phyloP scores from a whole-genome alignment of 768 basidiomycete species.

The Podaxis sp. region DNA sequence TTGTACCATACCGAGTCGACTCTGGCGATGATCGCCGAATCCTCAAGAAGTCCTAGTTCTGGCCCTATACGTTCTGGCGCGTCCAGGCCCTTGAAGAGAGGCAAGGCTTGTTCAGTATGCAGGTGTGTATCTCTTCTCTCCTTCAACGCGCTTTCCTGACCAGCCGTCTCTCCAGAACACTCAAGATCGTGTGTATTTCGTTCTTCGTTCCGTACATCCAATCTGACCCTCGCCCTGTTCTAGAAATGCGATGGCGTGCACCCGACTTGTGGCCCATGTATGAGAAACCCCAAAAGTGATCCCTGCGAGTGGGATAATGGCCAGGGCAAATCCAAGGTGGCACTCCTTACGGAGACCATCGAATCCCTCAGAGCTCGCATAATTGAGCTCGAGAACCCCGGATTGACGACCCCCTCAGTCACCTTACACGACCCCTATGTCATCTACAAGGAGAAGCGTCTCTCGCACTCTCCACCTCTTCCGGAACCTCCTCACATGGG shows the following conservation, averaged over 20 bases:
- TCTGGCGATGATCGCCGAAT: conserved; percentile 36
- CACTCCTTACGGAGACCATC: conserved; percentile 57
- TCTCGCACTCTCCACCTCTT: conserved; percentile 30
- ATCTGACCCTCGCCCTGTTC: conserved; percentile 1
- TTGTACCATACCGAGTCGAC: conserved; percentile 12
- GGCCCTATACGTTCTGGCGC: conserved; percentile 21
- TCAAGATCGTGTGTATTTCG: conserved; percentile 42
- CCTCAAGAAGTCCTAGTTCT: conserved; percentile 26
- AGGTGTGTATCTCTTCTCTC: conserved; percentile 26
- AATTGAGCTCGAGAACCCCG: conserved; percentile 52
- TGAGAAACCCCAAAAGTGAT: conserved; percentile 51
- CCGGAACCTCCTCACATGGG: conserved; percentile 25
- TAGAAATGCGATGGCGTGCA: conserved; percentile 64
- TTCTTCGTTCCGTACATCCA: not conserved
- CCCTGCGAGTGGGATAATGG: conserved; percentile 73
- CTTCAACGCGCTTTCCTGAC: not conserved
- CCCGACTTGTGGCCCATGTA: conserved; percentile 64
- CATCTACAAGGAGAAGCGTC: conserved; percentile 25
- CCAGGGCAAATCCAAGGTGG: conserved; percentile 52
- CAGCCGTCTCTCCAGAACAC: conserved; percentile 28
- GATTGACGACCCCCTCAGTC: conserved; percentile 40
- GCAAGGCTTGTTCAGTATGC: conserved; percentile 53
- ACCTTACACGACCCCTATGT: conserved; percentile 49
- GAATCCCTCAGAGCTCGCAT: conserved; percentile 52
- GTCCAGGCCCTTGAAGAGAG: conserved; percentile 44